phyloP scores from a whole-genome alignment of 192 early-diverging fungal genomes.

The Coemansia sp. region DNA sequence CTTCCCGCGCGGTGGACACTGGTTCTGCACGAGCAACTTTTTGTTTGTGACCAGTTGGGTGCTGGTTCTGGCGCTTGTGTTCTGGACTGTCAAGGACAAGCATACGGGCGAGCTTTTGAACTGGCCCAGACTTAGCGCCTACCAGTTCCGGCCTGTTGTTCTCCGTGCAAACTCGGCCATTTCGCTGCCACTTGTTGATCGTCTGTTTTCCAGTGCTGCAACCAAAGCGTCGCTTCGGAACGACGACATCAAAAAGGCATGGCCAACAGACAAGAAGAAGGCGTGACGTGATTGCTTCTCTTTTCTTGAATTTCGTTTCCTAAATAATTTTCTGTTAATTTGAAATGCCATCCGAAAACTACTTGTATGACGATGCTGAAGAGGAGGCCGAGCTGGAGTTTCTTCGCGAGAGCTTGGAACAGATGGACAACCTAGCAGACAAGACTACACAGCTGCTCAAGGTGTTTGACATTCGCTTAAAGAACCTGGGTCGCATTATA shows the following conservation, averaged over 20 bases:
- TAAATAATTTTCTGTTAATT: not conserved
- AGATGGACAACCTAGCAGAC: constrained; percentile 53
- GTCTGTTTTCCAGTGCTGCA: constrained; percentile 25
- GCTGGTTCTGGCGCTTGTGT: constrained; percentile 33
- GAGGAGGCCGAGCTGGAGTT: constrained; percentile 53
- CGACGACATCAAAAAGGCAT: constrained; percentile 26
- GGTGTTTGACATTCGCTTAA: constrained; percentile 52
- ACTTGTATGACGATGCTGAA: constrained; percentile 47
- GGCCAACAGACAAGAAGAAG: constrained; percentile 37
- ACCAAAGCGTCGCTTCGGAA: constrained; percentile 23
- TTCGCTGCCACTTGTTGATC: constrained; percentile 34
- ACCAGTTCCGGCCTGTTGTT: constrained; percentile 42
- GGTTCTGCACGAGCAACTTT: constrained; percentile 38
- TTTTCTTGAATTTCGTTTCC: not conserved
- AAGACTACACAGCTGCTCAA: constrained; percentile 50
- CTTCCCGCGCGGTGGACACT: constrained; percentile 45
- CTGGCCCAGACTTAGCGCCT: constrained; percentile 48
- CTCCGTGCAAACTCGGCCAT: constrained; percentile 34
- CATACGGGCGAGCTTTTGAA: constrained; percentile 53
- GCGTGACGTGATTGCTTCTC: constrained; percentile 10
- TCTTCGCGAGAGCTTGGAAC: constrained; percentile 54
- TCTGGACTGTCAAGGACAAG: constrained; percentile 24
- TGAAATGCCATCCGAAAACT: constrained; percentile 35
- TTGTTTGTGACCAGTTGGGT: constrained; percentile 41
- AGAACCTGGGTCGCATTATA: constrained; percentile 47